Conservation (phyloP, 305 asterid genomes). For the Solanum hybrid region DNA sequence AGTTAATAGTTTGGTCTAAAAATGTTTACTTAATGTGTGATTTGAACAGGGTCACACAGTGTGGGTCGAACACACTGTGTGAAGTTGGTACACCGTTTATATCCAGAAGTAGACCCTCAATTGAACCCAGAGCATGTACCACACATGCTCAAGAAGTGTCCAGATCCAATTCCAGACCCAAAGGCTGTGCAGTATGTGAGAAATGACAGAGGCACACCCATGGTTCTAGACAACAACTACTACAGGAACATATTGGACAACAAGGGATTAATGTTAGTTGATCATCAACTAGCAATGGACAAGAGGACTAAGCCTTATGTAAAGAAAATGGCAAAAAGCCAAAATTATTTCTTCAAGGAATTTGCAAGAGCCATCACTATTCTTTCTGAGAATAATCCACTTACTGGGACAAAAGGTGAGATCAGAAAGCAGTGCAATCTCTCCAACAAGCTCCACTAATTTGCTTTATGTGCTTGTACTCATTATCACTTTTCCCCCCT, state of each 20-base stretch:
- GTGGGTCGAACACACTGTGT: conserved; percentile 95
- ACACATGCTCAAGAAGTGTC: conserved; percentile 96
- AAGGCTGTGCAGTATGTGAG: conserved; percentile 97
- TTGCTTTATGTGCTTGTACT: not conserved
- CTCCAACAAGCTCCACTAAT: conserved; percentile 65
- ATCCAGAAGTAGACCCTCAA: conserved; percentile 88
- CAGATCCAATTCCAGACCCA: conserved; percentile 91
- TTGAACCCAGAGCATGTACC: conserved; percentile 71
- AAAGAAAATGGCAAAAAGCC: conserved; percentile 94
- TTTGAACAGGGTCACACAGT: conserved; percentile 70
- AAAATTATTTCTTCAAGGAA: conserved; percentile 70
- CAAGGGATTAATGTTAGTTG: conserved; percentile 79
- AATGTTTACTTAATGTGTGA: not conserved
- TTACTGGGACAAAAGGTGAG: conserved; percentile 84
- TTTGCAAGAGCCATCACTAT: conserved; percentile 66
- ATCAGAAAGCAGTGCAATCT: conserved; percentile 80
- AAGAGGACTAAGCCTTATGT: conserved; percentile 69
- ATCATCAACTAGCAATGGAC: conserved; percentile 74
- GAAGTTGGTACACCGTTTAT: conserved; percentile 88
- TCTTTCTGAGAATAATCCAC: conserved; percentile 86
- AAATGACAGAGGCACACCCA: conserved; percentile 93
- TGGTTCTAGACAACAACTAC: conserved; percentile 89
- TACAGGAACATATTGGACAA: conserved; percentile 81
- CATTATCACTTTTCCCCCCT: conserved; percentile 7
- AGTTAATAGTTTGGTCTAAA: not conserved